A percentile compares a stretch with the other conserved stretches of the same genome.
Evolutionary conservation across 345 rosid species (phyloP).

Genomic region (Pugionium cornutum): DNA sequence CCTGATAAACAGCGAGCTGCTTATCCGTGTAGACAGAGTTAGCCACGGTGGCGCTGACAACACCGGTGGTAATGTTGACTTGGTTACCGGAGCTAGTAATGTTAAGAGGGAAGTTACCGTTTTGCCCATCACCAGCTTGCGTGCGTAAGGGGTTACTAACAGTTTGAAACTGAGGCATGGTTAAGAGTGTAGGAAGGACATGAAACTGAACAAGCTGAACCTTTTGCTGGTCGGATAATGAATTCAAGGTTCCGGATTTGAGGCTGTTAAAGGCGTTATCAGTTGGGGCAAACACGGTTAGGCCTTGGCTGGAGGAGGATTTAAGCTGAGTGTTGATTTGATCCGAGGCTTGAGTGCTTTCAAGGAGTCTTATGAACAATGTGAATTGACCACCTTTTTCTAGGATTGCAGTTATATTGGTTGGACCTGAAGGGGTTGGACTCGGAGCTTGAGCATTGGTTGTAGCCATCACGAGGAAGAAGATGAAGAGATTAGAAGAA

Average conservation of each 20-base stretch:
- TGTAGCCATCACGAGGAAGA: constrained; percentile 38
- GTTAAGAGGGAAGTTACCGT: constrained; percentile 64
- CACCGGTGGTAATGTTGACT: constrained; percentile 80
- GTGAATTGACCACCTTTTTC: constrained; percentile 84
- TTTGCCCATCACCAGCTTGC: constrained; percentile 67
- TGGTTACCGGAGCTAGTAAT: constrained; percentile 78
- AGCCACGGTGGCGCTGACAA: constrained; percentile 59
- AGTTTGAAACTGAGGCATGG: constrained; percentile 80
- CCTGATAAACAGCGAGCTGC: constrained; percentile 72
- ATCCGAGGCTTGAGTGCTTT: constrained; percentile 61
- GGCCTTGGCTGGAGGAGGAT: constrained; percentile 64
- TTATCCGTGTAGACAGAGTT: constrained; percentile 59
- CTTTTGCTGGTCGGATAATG: constrained; percentile 64
- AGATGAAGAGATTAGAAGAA: constrained; percentile 27
- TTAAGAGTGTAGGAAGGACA: constrained; percentile 58
- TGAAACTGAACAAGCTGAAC: constrained; percentile 83
- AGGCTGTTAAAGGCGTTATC: constrained; percentile 73
- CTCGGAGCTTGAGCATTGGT: constrained; percentile 52
- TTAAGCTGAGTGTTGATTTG: constrained; percentile 78
- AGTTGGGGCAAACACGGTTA: constrained; percentile 78
- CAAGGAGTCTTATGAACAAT: constrained; percentile 58
- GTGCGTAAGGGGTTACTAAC: constrained; percentile 87
- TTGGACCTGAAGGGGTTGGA: constrained; percentile 56
- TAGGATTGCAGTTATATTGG: constrained; percentile 68
- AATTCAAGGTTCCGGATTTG: constrained; percentile 69